Percentiles rank a stretch among this genome's conserved stretches.
Conservation (phyloP, 495 filamentous ascomycete species). For the Annulohypoxylon stygium region DNA sequence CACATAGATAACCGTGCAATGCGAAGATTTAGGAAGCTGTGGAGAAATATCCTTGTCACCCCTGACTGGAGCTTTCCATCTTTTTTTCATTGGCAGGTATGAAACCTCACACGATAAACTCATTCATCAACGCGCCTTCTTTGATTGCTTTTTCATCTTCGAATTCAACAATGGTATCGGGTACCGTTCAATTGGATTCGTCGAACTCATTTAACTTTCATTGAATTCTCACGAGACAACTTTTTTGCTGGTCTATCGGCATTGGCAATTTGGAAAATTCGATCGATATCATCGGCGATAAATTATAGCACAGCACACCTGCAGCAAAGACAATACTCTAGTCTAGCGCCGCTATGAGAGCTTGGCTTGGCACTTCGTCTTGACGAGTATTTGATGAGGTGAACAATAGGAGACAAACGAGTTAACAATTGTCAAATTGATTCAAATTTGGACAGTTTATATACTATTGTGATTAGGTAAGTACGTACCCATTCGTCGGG, state of each 20-base stretch:
- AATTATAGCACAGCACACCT: not conserved
- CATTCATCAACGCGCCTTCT: slow-evolving; percentile 18
- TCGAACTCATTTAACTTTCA: not conserved
- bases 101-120: slow-evolving; percentile 28
- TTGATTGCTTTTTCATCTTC: not conserved
- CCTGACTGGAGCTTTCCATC: slow-evolving; percentile 25
- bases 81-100: slow-evolving; percentile 24
- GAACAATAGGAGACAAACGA: slow-evolving; percentile 18
- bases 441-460: not conserved
- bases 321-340: not conserved
- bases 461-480: not conserved
- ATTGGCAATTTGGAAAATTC: not conserved
- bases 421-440: not conserved
- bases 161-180: not conserved
- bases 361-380: slow-evolving; percentile 12
- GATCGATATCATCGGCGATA: not conserved
- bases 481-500: not conserved
- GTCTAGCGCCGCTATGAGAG: slow-evolving; percentile 11
- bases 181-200: not conserved
- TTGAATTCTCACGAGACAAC: not conserved
- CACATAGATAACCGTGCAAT: not conserved
- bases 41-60: slow-evolving; percentile 11
- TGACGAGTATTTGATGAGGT: slow-evolving; percentile 14
- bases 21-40: not conserved
- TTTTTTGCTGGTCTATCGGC: not conserved